Evolutionary conservation across 202 grass and related monocot genomes (phyloP).

Genomic region (Hordeum pubiflorum): DNA sequence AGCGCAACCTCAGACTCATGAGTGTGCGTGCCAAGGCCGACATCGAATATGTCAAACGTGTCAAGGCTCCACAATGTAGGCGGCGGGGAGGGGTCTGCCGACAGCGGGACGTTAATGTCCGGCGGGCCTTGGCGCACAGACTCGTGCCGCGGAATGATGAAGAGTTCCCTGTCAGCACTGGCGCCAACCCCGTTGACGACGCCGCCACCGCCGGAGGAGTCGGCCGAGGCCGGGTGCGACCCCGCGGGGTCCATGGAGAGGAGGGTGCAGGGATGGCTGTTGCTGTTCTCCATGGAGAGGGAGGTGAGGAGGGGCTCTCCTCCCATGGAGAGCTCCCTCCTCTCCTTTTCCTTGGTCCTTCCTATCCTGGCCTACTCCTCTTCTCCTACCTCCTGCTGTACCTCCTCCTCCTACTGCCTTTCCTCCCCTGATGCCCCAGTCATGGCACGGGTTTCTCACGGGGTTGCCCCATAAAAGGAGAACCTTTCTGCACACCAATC

Average conservation of each 20-base stretch:
- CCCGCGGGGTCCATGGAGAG: constrained; percentile 68
- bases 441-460: neutral
- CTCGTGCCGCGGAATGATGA: constrained; percentile 32
- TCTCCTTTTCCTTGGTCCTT: constrained; percentile 48
- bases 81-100: constrained; percentile 38
- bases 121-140: constrained; percentile 33
- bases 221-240: constrained; percentile 4
- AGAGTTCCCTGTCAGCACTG: constrained; percentile 34
- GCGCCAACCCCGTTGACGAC: constrained; percentile 11
- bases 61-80: constrained; percentile 35
- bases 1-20: constrained; percentile 53
- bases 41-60: constrained; percentile 49
- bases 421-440: neutral
- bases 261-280: constrained; percentile 48
- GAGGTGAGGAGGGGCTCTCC: constrained; percentile 59
- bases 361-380: constrained; percentile 16
- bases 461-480: neutral
- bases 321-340: constrained; percentile 57
- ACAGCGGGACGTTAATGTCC: constrained; percentile 66
- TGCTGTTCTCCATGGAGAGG: constrained; percentile 65
- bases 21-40: constrained; percentile 46
- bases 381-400: neutral
- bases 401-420: neutral
- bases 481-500: neutral
- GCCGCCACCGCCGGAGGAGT: neutral